phyloP scores from a whole-genome alignment of 257 asterid species.

The Fraxinus quadrangulata region DNA sequence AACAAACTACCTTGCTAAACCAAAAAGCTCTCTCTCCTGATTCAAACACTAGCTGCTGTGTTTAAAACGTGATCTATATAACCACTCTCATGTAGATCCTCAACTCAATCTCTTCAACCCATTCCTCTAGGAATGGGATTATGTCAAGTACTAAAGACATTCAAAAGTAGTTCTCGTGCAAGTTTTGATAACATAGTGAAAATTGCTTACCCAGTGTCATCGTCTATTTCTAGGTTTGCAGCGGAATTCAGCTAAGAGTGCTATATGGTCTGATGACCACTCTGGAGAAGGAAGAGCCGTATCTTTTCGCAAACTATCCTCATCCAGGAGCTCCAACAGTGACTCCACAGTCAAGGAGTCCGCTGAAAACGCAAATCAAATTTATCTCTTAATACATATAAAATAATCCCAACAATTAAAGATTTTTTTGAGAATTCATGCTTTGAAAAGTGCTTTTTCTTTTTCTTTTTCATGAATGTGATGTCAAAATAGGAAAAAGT shows the following conservation, averaged over 20 bases:
- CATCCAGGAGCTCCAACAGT: conserved; percentile 92
- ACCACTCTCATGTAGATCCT: neutral
- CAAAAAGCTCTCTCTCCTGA: neutral
- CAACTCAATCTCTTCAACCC: neutral
- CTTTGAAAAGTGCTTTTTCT: neutral
- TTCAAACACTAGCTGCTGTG: neutral
- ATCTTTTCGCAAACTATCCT: conserved; percentile 89
- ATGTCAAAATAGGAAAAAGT: no score
- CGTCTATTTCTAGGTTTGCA: conserved; percentile 82
- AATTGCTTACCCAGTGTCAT: conserved; percentile 49
- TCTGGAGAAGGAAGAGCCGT: conserved; percentile 98
- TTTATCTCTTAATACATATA: neutral
- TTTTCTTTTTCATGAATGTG: no score
- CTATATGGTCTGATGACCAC: conserved; percentile 99
- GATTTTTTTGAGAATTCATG: no score
- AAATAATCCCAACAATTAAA: neutral
- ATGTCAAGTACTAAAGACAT: neutral
- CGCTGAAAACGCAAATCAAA: conserved; percentile 49
- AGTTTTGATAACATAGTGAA: conserved; percentile 5
- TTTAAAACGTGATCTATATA: no score
- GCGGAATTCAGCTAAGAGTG: conserved; percentile 91
- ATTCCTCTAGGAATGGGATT: neutral
- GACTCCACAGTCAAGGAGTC: conserved; percentile 88
- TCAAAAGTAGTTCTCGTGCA: conserved; percentile 7
- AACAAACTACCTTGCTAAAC: neutral